A percentile compares a stretch with the other conserved stretches of the same genome.
Evolutionary conservation across 306 rosid species (phyloP).

Genomic region (Casuarina equisetifolia): DNA sequence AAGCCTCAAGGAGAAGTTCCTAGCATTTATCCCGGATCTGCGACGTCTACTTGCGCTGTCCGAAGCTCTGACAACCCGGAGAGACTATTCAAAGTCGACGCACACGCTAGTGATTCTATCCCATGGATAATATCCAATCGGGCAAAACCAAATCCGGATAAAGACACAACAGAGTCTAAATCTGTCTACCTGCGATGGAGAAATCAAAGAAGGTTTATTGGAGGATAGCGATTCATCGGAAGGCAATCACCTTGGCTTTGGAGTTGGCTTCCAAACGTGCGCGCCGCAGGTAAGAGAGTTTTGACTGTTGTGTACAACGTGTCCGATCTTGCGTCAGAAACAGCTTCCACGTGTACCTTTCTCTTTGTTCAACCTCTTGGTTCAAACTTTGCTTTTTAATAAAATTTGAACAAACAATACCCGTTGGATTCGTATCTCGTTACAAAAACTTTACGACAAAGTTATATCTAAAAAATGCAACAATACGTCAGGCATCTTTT

Average conservation of each 20-base stretch:
- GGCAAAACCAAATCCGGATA: too few relatives aligned
- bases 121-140: background rate
- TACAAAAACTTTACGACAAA: too few relatives aligned
- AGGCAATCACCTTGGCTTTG: background rate
- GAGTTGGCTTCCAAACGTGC: slow-evolving; percentile 1
- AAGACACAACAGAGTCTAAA: background rate
- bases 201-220: background rate
- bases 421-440: too few relatives aligned
- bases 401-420: too few relatives aligned
- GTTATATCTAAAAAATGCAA: too few relatives aligned
- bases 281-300: background rate
- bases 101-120: background rate
- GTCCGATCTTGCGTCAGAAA: background rate
- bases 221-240: background rate
- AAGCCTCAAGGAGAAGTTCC: background rate
- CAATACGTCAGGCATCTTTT: too few relatives aligned
- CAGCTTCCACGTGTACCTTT: background rate
- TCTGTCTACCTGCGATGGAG: background rate
- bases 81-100: slow-evolving; percentile 11
- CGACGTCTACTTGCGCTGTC: slow-evolving; percentile 22
- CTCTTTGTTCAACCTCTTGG: too few relatives aligned
- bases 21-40: slow-evolving; percentile 49
- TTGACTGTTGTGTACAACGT: background rate
- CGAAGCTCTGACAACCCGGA: slow-evolving; percentile 2
- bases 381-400: too few relatives aligned